Evolutionary conservation across 495 filamentous ascomycete genomes (phyloP).

Genomic region (Rhizodiscina lignyota): DNA sequence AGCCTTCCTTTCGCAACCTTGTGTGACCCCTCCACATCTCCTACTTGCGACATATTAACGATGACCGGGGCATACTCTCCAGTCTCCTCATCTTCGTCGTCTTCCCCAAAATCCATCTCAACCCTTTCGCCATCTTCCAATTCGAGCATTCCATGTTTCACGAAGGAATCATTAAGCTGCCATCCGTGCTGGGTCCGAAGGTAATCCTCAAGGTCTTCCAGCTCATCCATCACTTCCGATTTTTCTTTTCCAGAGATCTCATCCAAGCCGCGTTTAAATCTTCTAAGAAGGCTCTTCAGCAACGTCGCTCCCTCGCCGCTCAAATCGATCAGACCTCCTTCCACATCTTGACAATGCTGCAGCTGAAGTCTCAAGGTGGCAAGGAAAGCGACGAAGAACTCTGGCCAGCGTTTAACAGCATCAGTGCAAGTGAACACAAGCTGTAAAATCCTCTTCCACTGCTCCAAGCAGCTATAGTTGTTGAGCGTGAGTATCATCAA

Average conservation of each 20-base stretch:
- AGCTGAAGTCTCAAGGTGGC: constrained; percentile 53
- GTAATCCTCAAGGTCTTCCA: constrained; percentile 39
- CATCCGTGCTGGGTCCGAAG: constrained; percentile 44
- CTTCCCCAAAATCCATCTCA: constrained; percentile 56
- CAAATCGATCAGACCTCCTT: constrained; percentile 38
- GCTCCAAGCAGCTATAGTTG: constrained; percentile 73
- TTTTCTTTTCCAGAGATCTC: constrained; percentile 14
- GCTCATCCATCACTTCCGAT: constrained; percentile 28
- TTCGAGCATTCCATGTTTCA: constrained; percentile 47
- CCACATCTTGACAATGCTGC: constrained; percentile 50
- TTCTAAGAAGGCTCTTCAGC: constrained; percentile 34
- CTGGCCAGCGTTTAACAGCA: constrained; percentile 37
- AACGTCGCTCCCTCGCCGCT: constrained; percentile 35
- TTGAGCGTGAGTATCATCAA: constrained; percentile 64
- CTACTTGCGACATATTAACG: constrained; percentile 42
- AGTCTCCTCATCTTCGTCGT: constrained; percentile 67
- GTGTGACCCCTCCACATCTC: constrained; percentile 6
- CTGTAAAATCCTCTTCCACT: constrained; percentile 66
- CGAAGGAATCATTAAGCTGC: constrained; percentile 40
- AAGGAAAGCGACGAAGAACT: constrained; percentile 44
- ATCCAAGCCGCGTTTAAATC: constrained; percentile 27
- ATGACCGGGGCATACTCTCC: constrained; percentile 78
- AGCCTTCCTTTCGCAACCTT: constrained; percentile 3
- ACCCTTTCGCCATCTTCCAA: constrained; percentile 66
- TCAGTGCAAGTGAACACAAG: constrained; percentile 52